Evolutionary conservation across 805 yeast genomes (phyloP).

Genomic region (Wickerhamomyces silvicola): DNA sequence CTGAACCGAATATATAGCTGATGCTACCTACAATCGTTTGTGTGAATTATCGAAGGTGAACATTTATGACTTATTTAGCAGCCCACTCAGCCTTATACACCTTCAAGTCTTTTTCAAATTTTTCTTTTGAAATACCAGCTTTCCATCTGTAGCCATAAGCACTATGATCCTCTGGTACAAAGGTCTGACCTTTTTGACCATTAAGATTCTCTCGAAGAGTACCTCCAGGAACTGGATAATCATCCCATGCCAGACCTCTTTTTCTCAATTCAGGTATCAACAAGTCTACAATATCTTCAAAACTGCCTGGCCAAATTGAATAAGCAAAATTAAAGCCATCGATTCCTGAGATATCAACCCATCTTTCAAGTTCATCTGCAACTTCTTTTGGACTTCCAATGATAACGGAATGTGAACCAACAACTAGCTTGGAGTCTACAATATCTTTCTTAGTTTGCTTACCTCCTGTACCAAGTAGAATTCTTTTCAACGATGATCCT

Average conservation of each 20-base stretch:
- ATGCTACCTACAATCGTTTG: too few species aligned
- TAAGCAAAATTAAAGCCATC: conserved; percentile 36
- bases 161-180: conserved; percentile 20
- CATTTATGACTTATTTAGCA: too few species aligned
- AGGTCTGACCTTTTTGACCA: conserved; percentile 20
- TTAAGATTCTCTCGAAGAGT: conserved; percentile 28
- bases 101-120: too few species aligned
- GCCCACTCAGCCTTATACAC: too few species aligned
- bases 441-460: too few species aligned
- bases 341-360: conserved; percentile 32
- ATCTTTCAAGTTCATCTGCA: conserved; percentile 30
- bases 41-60: too few species aligned
- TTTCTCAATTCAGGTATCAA: conserved; percentile 28
- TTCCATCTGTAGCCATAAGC: conserved; percentile 12
- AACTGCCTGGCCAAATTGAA: conserved; percentile 30
- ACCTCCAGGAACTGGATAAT: conserved; percentile 26
- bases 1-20: too few species aligned
- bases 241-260: conserved; percentile 29
- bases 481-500: too few species aligned
- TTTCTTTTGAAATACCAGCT: conserved; percentile 1
- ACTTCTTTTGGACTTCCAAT: conserved; percentile 28
- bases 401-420: too few species aligned
- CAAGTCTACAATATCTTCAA: conserved; percentile 29
- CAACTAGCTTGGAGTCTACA: too few species aligned
- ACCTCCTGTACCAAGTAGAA: too few species aligned